Percentiles rank a stretch among this genome's conserved stretches.
Evolutionary conservation across 75 land plant species (phyloP).

Genomic region (Gnetum montanum): DNA sequence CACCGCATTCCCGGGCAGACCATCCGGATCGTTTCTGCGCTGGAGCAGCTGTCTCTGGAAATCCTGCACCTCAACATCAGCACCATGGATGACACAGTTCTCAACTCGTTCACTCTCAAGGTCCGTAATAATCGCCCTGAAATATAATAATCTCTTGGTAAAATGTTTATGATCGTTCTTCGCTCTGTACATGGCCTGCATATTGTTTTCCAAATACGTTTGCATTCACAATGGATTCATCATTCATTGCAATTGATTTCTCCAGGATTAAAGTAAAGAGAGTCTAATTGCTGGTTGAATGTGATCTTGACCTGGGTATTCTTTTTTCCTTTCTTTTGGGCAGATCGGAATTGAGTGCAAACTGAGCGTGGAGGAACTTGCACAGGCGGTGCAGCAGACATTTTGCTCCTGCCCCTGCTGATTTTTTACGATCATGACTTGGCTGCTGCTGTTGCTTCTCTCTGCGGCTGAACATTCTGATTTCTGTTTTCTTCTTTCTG

Average conservation of each 20-base stretch:
- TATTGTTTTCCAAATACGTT: neutral
- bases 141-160: neutral
- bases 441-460: neutral
- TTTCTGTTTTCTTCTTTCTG: neutral
- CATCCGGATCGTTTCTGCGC: slow-evolving; percentile 48
- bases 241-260: neutral
- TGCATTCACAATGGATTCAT: neutral
- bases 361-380: slow-evolving; percentile 74
- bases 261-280: neutral
- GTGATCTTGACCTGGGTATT: neutral
- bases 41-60: slow-evolving; percentile 64
- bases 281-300: neutral
- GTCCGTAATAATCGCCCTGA: slow-evolving; percentile 3
- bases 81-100: slow-evolving; percentile 64
- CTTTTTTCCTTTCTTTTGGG: neutral
- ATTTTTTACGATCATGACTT: neutral
- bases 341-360: slow-evolving; percentile 82
- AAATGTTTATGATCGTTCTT: neutral
- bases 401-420: slow-evolving; percentile 17
- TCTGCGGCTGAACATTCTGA: neutral
- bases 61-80: slow-evolving; percentile 65
- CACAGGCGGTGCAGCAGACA: slow-evolving; percentile 55
- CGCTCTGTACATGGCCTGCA: neutral
- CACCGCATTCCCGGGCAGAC: slow-evolving; percentile 55
- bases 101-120: slow-evolving; percentile 84